Evolutionary conservation across 2,329 filamentous ascomycete genomes (phyloP).

Genomic region (Westerdykella ornata): DNA sequence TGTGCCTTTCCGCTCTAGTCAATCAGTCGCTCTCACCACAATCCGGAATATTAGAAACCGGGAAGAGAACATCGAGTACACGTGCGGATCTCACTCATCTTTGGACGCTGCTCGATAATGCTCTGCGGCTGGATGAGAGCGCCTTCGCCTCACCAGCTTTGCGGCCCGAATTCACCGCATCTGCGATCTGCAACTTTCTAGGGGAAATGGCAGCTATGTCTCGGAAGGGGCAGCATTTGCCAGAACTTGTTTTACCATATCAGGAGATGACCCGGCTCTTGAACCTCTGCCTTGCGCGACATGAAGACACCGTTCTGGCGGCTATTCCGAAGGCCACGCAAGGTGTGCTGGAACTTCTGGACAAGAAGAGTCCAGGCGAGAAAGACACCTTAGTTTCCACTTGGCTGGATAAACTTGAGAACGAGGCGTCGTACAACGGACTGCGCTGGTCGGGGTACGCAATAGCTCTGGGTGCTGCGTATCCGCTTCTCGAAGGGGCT

Average conservation of each 20-base stretch:
- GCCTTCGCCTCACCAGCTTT: conserved; percentile 41
- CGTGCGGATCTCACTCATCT: conserved; percentile 16
- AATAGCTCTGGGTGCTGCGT: conserved; percentile 40
- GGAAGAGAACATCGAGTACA: too few species aligned
- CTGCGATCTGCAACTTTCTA: conserved; percentile 55
- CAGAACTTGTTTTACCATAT: conserved; percentile 9
- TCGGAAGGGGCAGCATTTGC: conserved; percentile 1
- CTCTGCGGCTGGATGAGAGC: conserved; percentile 35
- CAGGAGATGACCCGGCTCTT: conserved; percentile 19
- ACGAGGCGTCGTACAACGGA: conserved; percentile 37
- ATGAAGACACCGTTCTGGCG: conserved; percentile 31
- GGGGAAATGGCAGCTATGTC: conserved; percentile 21
- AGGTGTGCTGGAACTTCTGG: conserved; percentile 17
- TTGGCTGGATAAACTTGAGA: conserved; percentile 29
- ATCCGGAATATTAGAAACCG: too few species aligned
- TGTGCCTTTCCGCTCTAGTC: conserved; percentile 53
- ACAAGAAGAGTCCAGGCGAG: conserved; percentile 4
- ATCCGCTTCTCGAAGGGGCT: conserved; percentile 14
- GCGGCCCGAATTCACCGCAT: conserved; percentile 58
- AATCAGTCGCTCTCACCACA: conserved; percentile 5
- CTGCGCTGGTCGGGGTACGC: conserved; percentile 39
- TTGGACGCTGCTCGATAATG: conserved; percentile 26
- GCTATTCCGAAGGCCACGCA: conserved; percentile 22
- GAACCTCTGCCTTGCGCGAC: conserved; percentile 30
- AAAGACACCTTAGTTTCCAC: conserved; percentile 15